These are phyloP conservation scores for Tetracladium maxilliforme DNA, from an alignment of 2,329 filamentous ascomycete species.

Conservation along the genomic window DNA sequence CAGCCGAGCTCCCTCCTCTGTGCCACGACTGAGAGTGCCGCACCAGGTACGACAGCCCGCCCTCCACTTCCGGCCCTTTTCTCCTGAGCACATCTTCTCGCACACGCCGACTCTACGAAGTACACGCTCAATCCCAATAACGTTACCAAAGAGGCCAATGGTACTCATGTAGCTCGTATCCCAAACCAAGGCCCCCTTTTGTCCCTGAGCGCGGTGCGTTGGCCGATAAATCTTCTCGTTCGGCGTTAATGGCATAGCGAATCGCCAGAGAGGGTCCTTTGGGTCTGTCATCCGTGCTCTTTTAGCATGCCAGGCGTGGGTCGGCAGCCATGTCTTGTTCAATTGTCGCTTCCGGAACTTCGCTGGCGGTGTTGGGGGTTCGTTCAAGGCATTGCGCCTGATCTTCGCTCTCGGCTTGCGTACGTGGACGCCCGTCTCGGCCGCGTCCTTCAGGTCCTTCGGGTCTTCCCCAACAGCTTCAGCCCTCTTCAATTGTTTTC, in stretches of 20 bases:
- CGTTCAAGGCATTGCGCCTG: conserved; percentile 54
- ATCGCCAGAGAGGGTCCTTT: conserved; percentile 73
- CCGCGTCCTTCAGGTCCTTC: conserved; percentile 10
- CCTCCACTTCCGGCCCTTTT: conserved; percentile 58
- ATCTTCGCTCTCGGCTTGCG: conserved; percentile 45
- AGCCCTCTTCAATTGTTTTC: conserved; percentile 21
- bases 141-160: conserved; percentile 58
- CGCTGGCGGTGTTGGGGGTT: conserved; percentile 41
- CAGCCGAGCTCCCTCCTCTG: conserved; percentile 31
- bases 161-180: conserved; percentile 92
- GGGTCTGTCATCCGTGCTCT: conserved; percentile 76
- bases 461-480: conserved; percentile 13
- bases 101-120: conserved; percentile 50
- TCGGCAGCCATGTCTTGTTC: conserved; percentile 87
- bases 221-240: conserved; percentile 82
- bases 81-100: conserved; percentile 45
- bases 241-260: conserved; percentile 70
- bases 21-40: conserved; percentile 42
- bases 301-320: conserved; percentile 89
- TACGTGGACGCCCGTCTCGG: conserved; percentile 15
- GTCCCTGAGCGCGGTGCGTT: conserved; percentile 65
- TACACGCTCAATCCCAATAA: conserved; percentile 47
- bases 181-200: conserved; percentile 72
- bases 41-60: conserved; percentile 39
- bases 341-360: conserved; percentile 78